Conservation (phyloP, 768 basidiomycete species). For the Mycena rebaudengoi region DNA sequence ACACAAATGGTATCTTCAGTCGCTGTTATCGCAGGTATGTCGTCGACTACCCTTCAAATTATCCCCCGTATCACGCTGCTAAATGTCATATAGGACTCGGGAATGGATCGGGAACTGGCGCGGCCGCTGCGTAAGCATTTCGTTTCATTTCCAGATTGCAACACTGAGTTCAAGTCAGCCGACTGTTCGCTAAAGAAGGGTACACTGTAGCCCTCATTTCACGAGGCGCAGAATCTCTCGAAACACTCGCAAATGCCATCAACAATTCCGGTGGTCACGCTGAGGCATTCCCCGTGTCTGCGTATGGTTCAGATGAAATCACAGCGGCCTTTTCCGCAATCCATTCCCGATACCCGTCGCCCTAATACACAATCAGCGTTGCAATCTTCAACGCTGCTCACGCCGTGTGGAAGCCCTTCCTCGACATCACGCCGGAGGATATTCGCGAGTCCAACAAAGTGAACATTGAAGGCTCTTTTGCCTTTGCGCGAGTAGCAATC, state of each 20-base stretch:
- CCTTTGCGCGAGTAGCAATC: slow-evolving; percentile 70
- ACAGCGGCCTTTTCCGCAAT: slow-evolving; percentile 57
- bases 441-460: slow-evolving; percentile 57
- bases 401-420: slow-evolving; percentile 71
- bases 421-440: slow-evolving; percentile 68
- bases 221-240: slow-evolving; percentile 60
- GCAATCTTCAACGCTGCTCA: slow-evolving; percentile 72
- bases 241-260: slow-evolving; percentile 62
- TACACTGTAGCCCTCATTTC: slow-evolving; percentile 76
- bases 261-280: slow-evolving; percentile 70
- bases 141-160: neutral
- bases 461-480: slow-evolving; percentile 66
- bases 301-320: slow-evolving; percentile 61
- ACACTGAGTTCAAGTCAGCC: slow-evolving; percentile 45
- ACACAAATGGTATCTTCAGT: no score
- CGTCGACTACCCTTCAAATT: neutral
- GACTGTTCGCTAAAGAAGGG: slow-evolving; percentile 66
- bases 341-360: slow-evolving; percentile 54
- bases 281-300: slow-evolving; percentile 59
- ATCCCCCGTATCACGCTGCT: no score
- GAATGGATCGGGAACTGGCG: slow-evolving; percentile 62
- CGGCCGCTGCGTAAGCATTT: slow-evolving; percentile 59
- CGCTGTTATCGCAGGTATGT: no score
- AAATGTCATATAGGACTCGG: slow-evolving; percentile 57
- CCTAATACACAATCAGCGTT: slow-evolving; percentile 60